These are phyloP conservation scores for Tulasnella calospora DNA, from an alignment of 768 basidiomycete species.

Conservation along the genomic window DNA sequence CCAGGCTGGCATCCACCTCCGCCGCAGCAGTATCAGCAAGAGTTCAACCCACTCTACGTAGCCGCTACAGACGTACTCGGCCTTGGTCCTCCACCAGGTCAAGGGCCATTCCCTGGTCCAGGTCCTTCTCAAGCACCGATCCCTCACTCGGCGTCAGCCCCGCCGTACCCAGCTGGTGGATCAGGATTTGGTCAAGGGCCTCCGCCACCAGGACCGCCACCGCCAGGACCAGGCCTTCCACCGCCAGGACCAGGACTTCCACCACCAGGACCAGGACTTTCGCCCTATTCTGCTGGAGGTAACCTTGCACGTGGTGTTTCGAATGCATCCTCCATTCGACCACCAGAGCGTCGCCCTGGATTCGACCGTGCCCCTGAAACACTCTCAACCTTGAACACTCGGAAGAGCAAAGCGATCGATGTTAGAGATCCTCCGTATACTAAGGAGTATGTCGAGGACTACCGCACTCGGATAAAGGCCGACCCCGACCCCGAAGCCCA, in stretches of 20 bases:
- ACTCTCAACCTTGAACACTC: not conserved
- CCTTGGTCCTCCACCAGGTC: constrained; percentile 59
- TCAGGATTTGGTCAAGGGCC: not conserved
- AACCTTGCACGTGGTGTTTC: not conserved
- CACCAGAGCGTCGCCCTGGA: constrained; percentile 5
- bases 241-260: constrained; percentile 31
- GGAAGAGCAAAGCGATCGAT: constrained; percentile 74
- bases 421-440: constrained; percentile 76
- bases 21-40: constrained; percentile 29
- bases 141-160: constrained; percentile 34
- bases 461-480: constrained; percentile 92
- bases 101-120: constrained; percentile 27
- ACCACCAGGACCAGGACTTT: constrained; percentile 26
- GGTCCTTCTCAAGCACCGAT: constrained; percentile 35
- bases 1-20: constrained; percentile 27
- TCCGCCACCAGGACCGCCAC: constrained; percentile 31
- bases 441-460: constrained; percentile 95
- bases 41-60: constrained; percentile 59
- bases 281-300: constrained; percentile 31
- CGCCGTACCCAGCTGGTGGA: constrained; percentile 23
- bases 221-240: constrained; percentile 30
- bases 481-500: constrained; percentile 98
- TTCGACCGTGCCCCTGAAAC: constrained; percentile 21
- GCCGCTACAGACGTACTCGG: constrained; percentile 79
- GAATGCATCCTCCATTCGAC: constrained; percentile 4